Conservation (phyloP, 192 early-diverging fungal species). For the Allomyces arbusculus region DNA sequence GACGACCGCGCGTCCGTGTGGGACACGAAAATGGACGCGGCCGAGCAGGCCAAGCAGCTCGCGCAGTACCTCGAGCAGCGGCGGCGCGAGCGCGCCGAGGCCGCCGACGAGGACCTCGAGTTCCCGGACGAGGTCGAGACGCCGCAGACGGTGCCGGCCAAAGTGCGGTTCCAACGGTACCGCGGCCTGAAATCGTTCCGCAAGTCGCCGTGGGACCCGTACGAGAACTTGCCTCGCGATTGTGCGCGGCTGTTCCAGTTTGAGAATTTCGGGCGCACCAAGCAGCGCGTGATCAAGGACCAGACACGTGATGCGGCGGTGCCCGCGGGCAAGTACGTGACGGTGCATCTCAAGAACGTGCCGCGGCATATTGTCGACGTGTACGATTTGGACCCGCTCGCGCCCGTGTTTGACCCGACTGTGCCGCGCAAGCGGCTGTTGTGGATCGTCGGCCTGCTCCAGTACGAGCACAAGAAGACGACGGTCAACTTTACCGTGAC, state of each 20-base stretch:
- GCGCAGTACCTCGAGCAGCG: slow-evolving; percentile 41
- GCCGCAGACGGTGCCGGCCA: slow-evolving; percentile 61
- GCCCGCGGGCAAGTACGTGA: slow-evolving; percentile 46
- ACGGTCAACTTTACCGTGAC: slow-evolving; percentile 59
- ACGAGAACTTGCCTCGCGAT: slow-evolving; percentile 92
- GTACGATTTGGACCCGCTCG: neutral
- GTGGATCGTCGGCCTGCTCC: slow-evolving; percentile 44
- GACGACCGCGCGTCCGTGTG: slow-evolving; percentile 13
- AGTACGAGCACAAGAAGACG: slow-evolving; percentile 89
- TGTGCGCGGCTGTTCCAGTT: slow-evolving; percentile 95
- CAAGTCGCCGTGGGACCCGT: slow-evolving; percentile 92
- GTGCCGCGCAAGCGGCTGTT: slow-evolving; percentile 2
- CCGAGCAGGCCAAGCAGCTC: slow-evolving; percentile 9
- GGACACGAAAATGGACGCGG: slow-evolving; percentile 21
- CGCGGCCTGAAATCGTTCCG: slow-evolving; percentile 87
- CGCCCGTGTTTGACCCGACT: neutral
- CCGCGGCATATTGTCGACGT: slow-evolving; percentile 31
- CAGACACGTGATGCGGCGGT: slow-evolving; percentile 22
- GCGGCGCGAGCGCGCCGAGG: slow-evolving; percentile 26
- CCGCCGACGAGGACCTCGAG: slow-evolving; percentile 46
- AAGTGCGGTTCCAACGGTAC: slow-evolving; percentile 75
- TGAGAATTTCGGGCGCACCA: slow-evolving; percentile 64
- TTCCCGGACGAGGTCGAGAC: slow-evolving; percentile 98
- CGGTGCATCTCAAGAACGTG: slow-evolving; percentile 47
- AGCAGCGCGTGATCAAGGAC: slow-evolving; percentile 42